Evolutionary conservation across 2,329 filamentous ascomycete species (phyloP), one percentile per base, ranked within the genome.

Genomic region (Trichoderma sp.): DNA sequence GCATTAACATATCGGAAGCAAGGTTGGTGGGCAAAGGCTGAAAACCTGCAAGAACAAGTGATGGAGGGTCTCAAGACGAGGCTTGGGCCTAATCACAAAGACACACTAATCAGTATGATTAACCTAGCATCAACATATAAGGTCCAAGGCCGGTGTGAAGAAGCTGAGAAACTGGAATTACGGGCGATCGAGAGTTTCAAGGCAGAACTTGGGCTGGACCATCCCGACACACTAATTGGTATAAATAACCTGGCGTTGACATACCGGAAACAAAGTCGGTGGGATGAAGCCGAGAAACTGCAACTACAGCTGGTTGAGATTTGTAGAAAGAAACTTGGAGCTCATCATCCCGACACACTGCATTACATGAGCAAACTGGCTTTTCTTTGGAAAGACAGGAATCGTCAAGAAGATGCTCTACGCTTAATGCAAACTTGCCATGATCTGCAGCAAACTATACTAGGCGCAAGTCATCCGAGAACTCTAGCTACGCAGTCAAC

Each of bases 221-320:
- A 60, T 45, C 37, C 57, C 2, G 37, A 45, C 9, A 60, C 57
- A 4, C 17, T 60, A 6, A 32, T 17, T 15, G 29, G 15, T 8
- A 19, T 48, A 17, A 48, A 6, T 5, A 48, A 32, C 22, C 57
- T 42, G 22, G 37, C 37, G 4, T 7, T 15, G 17, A 15, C n/a
- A 48, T 48, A 19, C 29, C 12, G 13, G 34, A 15, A 37, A 4
- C 56, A 59, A 59, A 35, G 37, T 5, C 35, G 19, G 25, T 45
- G 17, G 22, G 19, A 35, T 29, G 19, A 59, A 8, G 19, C 56
- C 13, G 56, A 42, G 42, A 10, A 48, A 19, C 19, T 48, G 42
- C 25, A 68, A 50, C 2, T 73, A 75, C 2, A 69, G 68, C 2
- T 84, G 80, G 82, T 72, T 84, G 42, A 48, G 19, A 48, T 22